Conservation (phyloP, 2,329 filamentous ascomycete genomes). For the Cladosporium halotolerans region DNA sequence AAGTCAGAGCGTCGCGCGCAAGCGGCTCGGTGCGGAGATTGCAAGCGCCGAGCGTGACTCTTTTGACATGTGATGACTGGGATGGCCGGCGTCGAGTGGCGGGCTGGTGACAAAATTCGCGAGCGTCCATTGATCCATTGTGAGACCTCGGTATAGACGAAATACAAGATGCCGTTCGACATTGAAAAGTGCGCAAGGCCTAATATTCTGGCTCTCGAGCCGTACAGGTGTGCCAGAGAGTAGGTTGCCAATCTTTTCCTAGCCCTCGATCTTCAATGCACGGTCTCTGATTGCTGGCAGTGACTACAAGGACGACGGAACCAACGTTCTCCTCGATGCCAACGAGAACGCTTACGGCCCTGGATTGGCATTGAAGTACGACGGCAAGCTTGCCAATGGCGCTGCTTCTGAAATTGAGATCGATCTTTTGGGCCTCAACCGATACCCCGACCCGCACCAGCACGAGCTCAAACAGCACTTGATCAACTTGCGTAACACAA, state of each 20-base stretch:
- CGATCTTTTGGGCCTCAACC: constrained; percentile 76
- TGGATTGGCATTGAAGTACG: constrained; percentile 52
- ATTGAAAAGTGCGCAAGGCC: constrained; percentile 45
- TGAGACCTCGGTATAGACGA: background rate
- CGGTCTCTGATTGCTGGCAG: constrained; percentile 20
- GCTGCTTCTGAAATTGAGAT: constrained; percentile 50
- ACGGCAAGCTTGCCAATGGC: constrained; percentile 44
- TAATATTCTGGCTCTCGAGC: constrained; percentile 48
- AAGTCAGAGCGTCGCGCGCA: background rate
- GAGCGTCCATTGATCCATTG: background rate
- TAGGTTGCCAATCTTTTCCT: constrained; percentile 30
- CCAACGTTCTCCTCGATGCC: constrained; percentile 90
- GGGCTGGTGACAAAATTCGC: background rate
- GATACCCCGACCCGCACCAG: constrained; percentile 97
- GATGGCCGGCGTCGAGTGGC: background rate
- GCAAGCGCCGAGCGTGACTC: constrained; percentile 2
- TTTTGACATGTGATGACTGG: constrained; percentile 10
- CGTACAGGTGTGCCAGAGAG: constrained; percentile 50
- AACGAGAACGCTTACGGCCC: constrained; percentile 97
- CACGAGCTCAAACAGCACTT: constrained; percentile 76
- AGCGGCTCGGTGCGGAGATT: constrained; percentile 1
- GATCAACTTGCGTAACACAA: constrained; percentile 80
- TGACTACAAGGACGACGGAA: constrained; percentile 98
- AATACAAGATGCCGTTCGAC: constrained; percentile 37
- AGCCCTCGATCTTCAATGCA: constrained; percentile 39